Percentiles rank a stretch among this genome's conserved stretches.
phyloP scores from a whole-genome alignment of 192 early-diverging fungal species.

The Gaertneriomyces semiglobifer region DNA sequence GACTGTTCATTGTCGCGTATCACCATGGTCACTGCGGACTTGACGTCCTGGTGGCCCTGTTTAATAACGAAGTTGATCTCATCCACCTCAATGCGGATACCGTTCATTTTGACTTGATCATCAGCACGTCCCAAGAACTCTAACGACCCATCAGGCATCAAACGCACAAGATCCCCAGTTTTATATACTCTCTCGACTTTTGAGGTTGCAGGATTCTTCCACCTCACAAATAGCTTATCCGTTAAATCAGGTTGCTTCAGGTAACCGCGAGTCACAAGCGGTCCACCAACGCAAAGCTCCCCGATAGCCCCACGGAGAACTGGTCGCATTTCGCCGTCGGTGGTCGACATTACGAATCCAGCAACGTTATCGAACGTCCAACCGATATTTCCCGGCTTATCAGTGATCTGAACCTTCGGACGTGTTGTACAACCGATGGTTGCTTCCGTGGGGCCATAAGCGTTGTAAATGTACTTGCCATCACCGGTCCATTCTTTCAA shows the following conservation, averaged over 20 bases:
- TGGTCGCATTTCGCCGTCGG: conserved; percentile 4
- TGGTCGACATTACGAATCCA: conserved; percentile 16
- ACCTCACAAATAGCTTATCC: conserved; percentile 26
- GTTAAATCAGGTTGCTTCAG: conserved; percentile 41
- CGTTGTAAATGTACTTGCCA: conserved; percentile 5
- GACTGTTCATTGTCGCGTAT: no score
- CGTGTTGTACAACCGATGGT: conserved; percentile 33
- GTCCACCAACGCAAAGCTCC: conserved; percentile 44
- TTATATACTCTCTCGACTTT: conserved; percentile 23
- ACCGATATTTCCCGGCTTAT: conserved; percentile 15
- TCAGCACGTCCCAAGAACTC: conserved; percentile 35
- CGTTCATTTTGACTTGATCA: conserved; percentile 53
- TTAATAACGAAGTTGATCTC: conserved; percentile 26
- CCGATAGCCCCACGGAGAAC: conserved; percentile 39
- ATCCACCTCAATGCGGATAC: conserved; percentile 43
- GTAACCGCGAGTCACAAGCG: conserved; percentile 41
- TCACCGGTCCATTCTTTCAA: conserved; percentile 11
- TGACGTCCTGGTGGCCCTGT: background rate
- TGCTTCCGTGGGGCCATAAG: conserved; percentile 30
- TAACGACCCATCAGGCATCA: conserved; percentile 24
- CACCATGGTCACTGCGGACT: conserved; percentile 2
- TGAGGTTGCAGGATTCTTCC: conserved; percentile 19
- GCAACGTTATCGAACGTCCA: background rate
- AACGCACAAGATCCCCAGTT: conserved; percentile 28
- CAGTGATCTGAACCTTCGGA: background rate